Base-by-base conservation (phyloP, 2,329 filamentous ascomycete species). In the Ascochyta rabiei region DNA sequence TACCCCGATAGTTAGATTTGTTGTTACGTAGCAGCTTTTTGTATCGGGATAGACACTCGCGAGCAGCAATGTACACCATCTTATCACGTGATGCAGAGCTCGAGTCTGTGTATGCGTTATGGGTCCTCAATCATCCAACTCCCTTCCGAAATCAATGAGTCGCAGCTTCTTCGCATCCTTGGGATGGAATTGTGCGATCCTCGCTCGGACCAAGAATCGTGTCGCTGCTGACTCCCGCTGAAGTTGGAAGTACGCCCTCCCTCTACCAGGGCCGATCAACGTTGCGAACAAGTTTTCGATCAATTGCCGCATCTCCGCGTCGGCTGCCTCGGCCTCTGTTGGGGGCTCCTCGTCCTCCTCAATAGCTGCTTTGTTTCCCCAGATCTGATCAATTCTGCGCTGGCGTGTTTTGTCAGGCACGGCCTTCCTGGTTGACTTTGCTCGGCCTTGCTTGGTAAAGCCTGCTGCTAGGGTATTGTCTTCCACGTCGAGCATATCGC, bases 401-500 rank as follows among this genome's bases (percentile, higher is more conserved):
- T 84, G 81, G 28, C 75, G 71, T 18, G 70, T 70, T 50, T 64
- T 71, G 30, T 75, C 70, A 56, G 60, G 66, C 1, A 63, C 53
- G 15, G 54, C 44, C 56, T 65, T 75, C 52, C 78, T 81, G 0
- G 74, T 70, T 46, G 77, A 67, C 57, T 74, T 77, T 13, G 69
- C 61, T 41, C 72, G 81, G 15, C 82, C 82, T 59, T 80, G 78
- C 35, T 75, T 76, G 3, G 80, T 83, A 70, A 84, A 84, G n/a
- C 82, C 82, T 23, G 77, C 77, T 47, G 78, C 78, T 35, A 84
- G 73, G 7, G 73, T 78, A 12, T 77, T 83, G 39, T 88, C 82
- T 8, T 79, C 82, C 64, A 79, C 86, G 76, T 89, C 85, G 68
- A 89, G 80, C 63, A 88, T 80, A 61, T 91, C 88, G 3, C 91